Conservation (phyloP, 2,329 filamentous ascomycete species). For the Aureobasidium sp. region DNA sequence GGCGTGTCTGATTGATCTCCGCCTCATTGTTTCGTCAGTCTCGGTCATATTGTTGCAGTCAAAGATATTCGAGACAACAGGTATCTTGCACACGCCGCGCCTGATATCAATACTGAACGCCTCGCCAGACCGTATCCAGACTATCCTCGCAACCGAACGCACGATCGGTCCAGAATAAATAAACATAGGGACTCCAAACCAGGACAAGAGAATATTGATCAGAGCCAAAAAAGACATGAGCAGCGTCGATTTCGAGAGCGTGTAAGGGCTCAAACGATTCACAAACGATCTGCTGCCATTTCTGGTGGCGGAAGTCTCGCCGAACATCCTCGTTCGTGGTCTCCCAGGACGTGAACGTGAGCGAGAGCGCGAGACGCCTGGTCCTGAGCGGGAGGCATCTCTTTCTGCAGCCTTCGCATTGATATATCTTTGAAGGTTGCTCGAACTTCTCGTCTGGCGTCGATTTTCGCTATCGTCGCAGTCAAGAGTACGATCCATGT, state of each 20-base stretch:
- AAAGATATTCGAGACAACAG: not conserved
- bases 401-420: not conserved
- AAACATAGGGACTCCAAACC: not conserved
- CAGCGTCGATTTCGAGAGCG: no score
- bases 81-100: not conserved
- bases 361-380: not conserved
- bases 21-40: not conserved
- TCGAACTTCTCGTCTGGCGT: not conserved
- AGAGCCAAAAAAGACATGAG: not conserved
- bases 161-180: no score
- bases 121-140: not conserved
- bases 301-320: not conserved
- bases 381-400: not conserved
- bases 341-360: not conserved
- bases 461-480: not conserved
- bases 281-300: not conserved
- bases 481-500: not conserved
- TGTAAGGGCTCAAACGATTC: no score
- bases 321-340: not conserved
- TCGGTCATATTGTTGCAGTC: not conserved
- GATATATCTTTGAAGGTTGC: not conserved
- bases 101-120: not conserved
- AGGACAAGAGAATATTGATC: not conserved
- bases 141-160: not conserved
- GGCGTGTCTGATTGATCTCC: not conserved